A percentile compares a stretch with the other conserved stretches of the same genome.
phyloP scores from a whole-genome alignment of 1,284 basidiomycete genomes.

The Ganoderma leucocontextum region DNA sequence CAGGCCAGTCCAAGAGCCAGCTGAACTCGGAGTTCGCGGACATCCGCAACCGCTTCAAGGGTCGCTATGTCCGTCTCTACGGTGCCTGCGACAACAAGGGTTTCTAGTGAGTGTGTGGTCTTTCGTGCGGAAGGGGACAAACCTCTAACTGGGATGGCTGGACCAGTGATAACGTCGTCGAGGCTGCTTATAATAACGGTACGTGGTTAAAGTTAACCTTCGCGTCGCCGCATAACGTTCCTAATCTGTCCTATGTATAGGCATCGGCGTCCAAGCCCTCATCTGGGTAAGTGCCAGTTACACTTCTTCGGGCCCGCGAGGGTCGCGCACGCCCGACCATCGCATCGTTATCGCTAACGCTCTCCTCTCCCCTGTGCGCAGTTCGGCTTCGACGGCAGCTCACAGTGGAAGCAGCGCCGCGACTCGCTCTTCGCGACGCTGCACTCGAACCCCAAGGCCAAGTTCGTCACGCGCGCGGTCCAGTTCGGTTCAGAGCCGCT shows the following conservation, averaged over 20 bases:
- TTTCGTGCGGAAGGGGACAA: neutral
- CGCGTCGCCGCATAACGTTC: neutral
- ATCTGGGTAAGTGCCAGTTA: conserved; percentile 64
- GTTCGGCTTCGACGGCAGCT: conserved; percentile 69
- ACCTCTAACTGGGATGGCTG: neutral
- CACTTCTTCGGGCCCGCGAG: neutral
- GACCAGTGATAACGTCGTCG: conserved; percentile 65
- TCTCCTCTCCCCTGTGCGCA: conserved; percentile 33
- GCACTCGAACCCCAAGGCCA: conserved; percentile 69
- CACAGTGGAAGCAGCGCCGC: conserved; percentile 65
- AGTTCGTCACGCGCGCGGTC: conserved; percentile 71
- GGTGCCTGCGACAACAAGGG: conserved; percentile 68
- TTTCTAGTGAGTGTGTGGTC: conserved; percentile 60
- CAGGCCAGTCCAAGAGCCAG: conserved; percentile 46
- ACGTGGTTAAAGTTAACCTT: conserved; percentile 2
- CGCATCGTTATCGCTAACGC: neutral
- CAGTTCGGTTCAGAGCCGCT: conserved; percentile 83
- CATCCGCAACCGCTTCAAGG: conserved; percentile 65
- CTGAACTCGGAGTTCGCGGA: conserved; percentile 68
- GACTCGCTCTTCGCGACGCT: conserved; percentile 62
- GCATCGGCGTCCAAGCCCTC: conserved; percentile 77
- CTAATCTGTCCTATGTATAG: conserved; percentile 26
- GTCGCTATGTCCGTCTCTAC: conserved; percentile 78
- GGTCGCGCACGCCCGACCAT: neutral
- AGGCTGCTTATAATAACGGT: conserved; percentile 72